Percentiles rank a stretch among this genome's conserved stretches.
These are phyloP conservation scores for Beauveria varroae DNA, from an alignment of 2,329 filamentous ascomycete genomes.

Conservation along the genomic window DNA sequence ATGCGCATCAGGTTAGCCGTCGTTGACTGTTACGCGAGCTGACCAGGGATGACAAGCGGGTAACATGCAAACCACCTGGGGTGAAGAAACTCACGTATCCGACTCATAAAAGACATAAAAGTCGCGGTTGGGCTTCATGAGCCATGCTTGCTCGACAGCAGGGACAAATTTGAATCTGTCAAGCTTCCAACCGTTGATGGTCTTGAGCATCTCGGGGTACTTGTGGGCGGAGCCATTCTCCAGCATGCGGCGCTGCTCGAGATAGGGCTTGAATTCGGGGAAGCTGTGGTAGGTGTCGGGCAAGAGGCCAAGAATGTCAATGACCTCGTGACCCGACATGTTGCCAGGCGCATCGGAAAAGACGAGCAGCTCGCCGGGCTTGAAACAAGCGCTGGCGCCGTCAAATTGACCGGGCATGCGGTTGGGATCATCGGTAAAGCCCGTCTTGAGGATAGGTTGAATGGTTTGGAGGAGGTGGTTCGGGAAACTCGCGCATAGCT, in stretches of 20 bases:
- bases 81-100: slow-evolving; percentile 38
- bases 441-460: slow-evolving; percentile 38
- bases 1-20: not conserved
- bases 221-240: slow-evolving; percentile 25
- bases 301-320: slow-evolving; percentile 39
- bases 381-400: slow-evolving; percentile 3
- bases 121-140: slow-evolving; percentile 36
- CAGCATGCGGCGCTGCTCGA: slow-evolving; percentile 30
- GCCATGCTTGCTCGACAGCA: slow-evolving; percentile 44
- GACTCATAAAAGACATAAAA: slow-evolving; percentile 52
- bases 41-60: not conserved
- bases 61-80: slow-evolving; percentile 20
- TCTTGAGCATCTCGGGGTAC: slow-evolving; percentile 23
- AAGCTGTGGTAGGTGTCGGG: slow-evolving; percentile 30
- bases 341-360: slow-evolving; percentile 43
- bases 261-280: slow-evolving; percentile 30
- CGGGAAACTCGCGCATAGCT: slow-evolving; percentile 23
- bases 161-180: slow-evolving; percentile 53
- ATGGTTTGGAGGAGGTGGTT: slow-evolving; percentile 18
- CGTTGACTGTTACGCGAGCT: not conserved
- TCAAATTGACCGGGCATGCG: slow-evolving; percentile 23
- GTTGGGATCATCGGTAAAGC: slow-evolving; percentile 33
- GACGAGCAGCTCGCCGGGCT: slow-evolving; percentile 37
- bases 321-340: slow-evolving; percentile 32
- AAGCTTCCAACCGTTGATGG: slow-evolving; percentile 40